Conservation (phyloP, 2,329 filamentous ascomycete genomes). For the Ascochyta viciae-villosae region DNA sequence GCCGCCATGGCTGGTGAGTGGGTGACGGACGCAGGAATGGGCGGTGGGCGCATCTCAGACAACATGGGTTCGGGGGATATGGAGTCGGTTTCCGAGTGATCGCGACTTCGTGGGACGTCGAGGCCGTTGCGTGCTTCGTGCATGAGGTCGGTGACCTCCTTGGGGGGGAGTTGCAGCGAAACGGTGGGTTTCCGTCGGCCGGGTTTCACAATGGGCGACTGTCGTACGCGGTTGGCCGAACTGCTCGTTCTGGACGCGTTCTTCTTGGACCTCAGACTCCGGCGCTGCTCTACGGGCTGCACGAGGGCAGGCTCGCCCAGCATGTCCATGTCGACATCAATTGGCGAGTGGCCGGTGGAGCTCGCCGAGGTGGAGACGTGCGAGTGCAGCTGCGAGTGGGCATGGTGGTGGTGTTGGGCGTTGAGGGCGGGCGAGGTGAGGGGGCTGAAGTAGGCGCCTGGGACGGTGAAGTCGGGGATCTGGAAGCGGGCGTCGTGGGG, state of each 20-base stretch:
- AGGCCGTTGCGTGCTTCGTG: conserved; percentile 46
- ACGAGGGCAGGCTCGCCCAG: conserved; percentile 45
- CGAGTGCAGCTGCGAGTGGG: conserved; percentile 38
- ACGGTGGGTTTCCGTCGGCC: conserved; percentile 56
- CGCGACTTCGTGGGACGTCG: conserved; percentile 38
- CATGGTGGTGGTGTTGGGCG: conserved; percentile 63
- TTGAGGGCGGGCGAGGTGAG: conserved; percentile 81
- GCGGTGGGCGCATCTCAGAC: conserved; percentile 65
- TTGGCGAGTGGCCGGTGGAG: conserved; percentile 57
- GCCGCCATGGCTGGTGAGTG: conserved; percentile 73
- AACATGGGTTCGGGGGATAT: conserved; percentile 58
- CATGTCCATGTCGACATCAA: conserved; percentile 56
- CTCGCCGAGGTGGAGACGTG: conserved; percentile 58
- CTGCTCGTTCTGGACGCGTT: conserved; percentile 56
- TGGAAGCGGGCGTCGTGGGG: conserved; percentile 75
- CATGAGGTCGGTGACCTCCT: conserved; percentile 53
- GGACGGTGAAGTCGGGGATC: conserved; percentile 65
- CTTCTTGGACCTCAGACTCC: conserved; percentile 52
- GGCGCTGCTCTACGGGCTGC: conserved; percentile 53
- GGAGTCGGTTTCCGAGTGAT: conserved; percentile 56
- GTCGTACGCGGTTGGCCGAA: conserved; percentile 62
- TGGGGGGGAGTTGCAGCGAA: conserved; percentile 53
- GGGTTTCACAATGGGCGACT: conserved; percentile 76
- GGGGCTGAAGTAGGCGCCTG: conserved; percentile 80
- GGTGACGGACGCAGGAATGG: conserved; percentile 67